Conservation (phyloP, 768 basidiomycete species). For the Stropharia rugosoannulata region DNA sequence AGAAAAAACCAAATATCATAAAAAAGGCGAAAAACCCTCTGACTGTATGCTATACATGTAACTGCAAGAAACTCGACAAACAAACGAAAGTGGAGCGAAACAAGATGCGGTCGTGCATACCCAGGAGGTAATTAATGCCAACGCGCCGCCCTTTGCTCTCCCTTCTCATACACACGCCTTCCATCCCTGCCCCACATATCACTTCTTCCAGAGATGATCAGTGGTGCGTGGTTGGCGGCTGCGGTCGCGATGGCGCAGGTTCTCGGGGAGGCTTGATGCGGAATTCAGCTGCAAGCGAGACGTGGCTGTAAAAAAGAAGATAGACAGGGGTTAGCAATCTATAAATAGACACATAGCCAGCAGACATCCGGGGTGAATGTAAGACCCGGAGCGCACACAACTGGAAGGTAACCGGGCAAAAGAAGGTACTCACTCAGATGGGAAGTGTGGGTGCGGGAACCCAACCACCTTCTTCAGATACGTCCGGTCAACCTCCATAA, state of each 20-base stretch:
- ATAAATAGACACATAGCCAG: conserved; percentile 48
- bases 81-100: conserved; percentile 7
- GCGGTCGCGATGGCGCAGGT: conserved; percentile 15
- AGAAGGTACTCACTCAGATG: conserved; percentile 79
- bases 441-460: conserved; percentile 96
- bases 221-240: neutral
- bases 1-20: conserved; percentile 18
- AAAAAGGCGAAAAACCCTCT: conserved; percentile 13
- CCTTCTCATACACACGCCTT: conserved; percentile 5
- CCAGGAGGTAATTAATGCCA: conserved; percentile 6
- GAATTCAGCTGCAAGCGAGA: conserved; percentile 73
- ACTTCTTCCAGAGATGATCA: neutral
- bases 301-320: conserved; percentile 48
- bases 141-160: neutral
- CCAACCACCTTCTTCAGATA: conserved; percentile 93
- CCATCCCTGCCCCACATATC: neutral
- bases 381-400: neutral
- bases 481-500: conserved; percentile 80
- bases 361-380: too few relatives aligned
- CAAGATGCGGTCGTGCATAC: conserved; percentile 14
- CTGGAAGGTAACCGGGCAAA: neutral
- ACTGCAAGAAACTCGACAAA: conserved; percentile 6
- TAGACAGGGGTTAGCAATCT: conserved; percentile 59
- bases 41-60: conserved; percentile 21
- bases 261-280: conserved; percentile 74